Conservation (phyloP, 352 stramenopile genomes). For the Saprolegnia diclina region DNA sequence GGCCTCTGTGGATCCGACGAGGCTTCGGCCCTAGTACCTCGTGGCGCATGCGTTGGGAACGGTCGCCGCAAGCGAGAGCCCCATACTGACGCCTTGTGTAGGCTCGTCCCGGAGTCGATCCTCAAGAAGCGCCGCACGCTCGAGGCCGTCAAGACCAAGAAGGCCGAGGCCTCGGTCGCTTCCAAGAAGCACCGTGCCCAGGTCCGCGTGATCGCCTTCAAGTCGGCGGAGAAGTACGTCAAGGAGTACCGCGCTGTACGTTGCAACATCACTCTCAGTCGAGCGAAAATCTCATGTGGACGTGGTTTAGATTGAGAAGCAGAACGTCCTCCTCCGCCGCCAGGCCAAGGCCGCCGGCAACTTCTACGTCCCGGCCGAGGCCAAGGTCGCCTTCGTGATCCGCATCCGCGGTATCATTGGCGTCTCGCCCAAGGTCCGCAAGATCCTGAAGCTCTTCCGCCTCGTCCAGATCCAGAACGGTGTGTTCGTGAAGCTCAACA, state of each 20-base stretch:
- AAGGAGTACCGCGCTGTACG: slow-evolving; percentile 94
- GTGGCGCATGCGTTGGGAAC: background rate
- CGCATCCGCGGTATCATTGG: slow-evolving; percentile 99
- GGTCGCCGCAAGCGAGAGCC: slow-evolving; percentile 5
- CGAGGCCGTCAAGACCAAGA: slow-evolving; percentile 84
- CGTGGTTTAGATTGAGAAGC: slow-evolving; percentile 77
- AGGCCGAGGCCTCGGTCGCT: slow-evolving; percentile 58
- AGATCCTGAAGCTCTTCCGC: slow-evolving; percentile 99
- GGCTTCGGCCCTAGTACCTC: slow-evolving; percentile 4
- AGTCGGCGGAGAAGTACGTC: slow-evolving; percentile 97
- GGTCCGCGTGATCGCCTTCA: slow-evolving; percentile 87
- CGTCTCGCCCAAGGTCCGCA: slow-evolving; percentile 88
- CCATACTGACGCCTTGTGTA: slow-evolving; percentile 31
- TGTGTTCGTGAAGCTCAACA: slow-evolving; percentile 99
- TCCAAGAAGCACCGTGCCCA: slow-evolving; percentile 83
- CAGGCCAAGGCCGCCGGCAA: slow-evolving; percentile 94
- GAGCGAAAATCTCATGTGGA: background rate
- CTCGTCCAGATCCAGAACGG: slow-evolving; percentile 99
- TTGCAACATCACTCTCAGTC: background rate
- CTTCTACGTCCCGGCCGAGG: slow-evolving; percentile 96
- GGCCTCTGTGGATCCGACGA: background rate
- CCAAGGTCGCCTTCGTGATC: slow-evolving; percentile 97
- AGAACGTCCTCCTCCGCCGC: slow-evolving; percentile 91
- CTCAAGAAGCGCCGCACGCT: slow-evolving; percentile 89
- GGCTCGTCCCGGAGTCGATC: slow-evolving; percentile 85